A percentile compares a stretch with the other conserved stretches of the same genome.
Evolutionary conservation across 495 filamentous ascomycete species (phyloP).

Genomic region (Penicillium flavigenum): DNA sequence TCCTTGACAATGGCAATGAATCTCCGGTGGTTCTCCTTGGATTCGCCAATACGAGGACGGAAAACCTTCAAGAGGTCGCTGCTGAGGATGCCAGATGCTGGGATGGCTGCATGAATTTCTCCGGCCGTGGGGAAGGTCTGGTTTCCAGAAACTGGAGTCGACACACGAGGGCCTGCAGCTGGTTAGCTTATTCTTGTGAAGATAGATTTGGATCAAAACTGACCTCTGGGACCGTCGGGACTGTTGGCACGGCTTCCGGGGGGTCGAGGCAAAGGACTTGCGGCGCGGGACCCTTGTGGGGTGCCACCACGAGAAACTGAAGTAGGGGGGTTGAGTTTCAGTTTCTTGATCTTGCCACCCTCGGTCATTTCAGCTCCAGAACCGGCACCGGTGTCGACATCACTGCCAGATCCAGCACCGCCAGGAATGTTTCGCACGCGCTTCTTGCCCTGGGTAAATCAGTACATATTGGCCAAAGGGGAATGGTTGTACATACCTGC

Average conservation of each 20-base stretch:
- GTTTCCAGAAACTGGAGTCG: slow-evolving; percentile 33
- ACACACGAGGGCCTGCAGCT: slow-evolving; percentile 21
- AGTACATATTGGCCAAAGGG: slow-evolving; percentile 5
- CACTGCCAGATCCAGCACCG: slow-evolving; percentile 68
- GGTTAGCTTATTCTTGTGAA: neutral
- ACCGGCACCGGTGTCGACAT: slow-evolving; percentile 72
- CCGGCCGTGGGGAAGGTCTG: slow-evolving; percentile 55
- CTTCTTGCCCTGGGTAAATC: slow-evolving; percentile 43
- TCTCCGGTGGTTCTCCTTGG: slow-evolving; percentile 42
- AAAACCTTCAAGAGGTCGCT: slow-evolving; percentile 61
- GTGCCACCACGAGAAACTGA: slow-evolving; percentile 50
- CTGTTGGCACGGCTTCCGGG: slow-evolving; percentile 44
- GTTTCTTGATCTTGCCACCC: slow-evolving; percentile 65
- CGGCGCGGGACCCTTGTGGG: slow-evolving; percentile 56
- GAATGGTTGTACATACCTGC: slow-evolving; percentile 29
- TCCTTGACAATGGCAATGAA: slow-evolving; percentile 51
- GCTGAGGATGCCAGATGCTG: slow-evolving; percentile 65
- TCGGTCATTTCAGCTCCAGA: slow-evolving; percentile 69
- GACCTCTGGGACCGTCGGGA: slow-evolving; percentile 35
- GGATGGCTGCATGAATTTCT: slow-evolving; percentile 71
- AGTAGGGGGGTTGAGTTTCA: slow-evolving; percentile 58
- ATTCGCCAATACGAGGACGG: slow-evolving; percentile 55
- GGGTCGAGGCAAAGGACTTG: slow-evolving; percentile 46
- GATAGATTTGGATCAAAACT: neutral
- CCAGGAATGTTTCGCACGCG: slow-evolving; percentile 43